A percentile compares a stretch with the other conserved stretches of the same genome.
phyloP scores from a whole-genome alignment of 2,329 filamentous ascomycete genomes.

The Alternaria gaisen region DNA sequence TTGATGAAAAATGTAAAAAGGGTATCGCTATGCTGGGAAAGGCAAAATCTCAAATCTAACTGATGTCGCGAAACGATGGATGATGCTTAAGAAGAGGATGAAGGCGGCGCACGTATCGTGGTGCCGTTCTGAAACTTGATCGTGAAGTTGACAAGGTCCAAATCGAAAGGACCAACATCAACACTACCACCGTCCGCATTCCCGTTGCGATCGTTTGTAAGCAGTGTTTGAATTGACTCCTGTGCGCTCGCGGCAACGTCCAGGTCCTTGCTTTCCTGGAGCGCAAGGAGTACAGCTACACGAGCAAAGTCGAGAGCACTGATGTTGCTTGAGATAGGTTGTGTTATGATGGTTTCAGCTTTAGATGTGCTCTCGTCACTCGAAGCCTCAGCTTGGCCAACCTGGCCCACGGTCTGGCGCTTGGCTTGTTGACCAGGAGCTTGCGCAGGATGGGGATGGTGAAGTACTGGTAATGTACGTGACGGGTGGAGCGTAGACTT shows the following conservation, averaged over 20 bases:
- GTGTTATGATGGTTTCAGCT: conserved; percentile 28
- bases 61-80: background rate
- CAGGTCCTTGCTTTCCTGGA: conserved; percentile 54
- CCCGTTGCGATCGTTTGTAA: conserved; percentile 42
- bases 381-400: conserved; percentile 41
- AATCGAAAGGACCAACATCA: conserved; percentile 40
- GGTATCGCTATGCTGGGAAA: conserved; percentile 28
- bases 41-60: background rate
- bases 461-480: conserved; percentile 34
- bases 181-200: conserved; percentile 34
- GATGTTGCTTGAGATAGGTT: conserved; percentile 48
- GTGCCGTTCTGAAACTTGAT: conserved; percentile 48
- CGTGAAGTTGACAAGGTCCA: conserved; percentile 44
- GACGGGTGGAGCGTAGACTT: conserved; percentile 31
- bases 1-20: conserved; percentile 17
- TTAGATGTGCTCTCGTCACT: conserved; percentile 22
- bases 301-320: conserved; percentile 57
- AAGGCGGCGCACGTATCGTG: conserved; percentile 30
- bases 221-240: conserved; percentile 52
- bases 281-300: conserved; percentile 55
- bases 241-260: conserved; percentile 55
- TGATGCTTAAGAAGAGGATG: conserved; percentile 8
- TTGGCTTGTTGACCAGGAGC: conserved; percentile 18
- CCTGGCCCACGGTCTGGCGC: conserved; percentile 45
- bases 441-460: conserved; percentile 32